Conservation (phyloP, 2,329 filamentous ascomycete species). For the Scedosporium boydii region DNA sequence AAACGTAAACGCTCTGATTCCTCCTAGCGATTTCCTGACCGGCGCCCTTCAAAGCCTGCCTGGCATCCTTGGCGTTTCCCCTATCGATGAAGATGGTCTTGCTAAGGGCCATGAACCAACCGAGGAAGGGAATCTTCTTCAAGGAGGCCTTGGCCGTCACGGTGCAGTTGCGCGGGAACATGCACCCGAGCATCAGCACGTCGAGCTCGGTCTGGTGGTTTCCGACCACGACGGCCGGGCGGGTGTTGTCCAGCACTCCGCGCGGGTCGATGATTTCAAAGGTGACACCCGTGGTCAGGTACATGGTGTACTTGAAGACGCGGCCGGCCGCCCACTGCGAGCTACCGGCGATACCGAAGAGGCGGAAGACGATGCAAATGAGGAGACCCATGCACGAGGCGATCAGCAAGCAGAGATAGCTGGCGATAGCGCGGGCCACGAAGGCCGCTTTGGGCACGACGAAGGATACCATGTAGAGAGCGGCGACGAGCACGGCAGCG, state of each 20-base stretch:
- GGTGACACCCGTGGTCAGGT: constrained; percentile 61
- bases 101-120: constrained; percentile 87
- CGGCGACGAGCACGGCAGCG: background rate
- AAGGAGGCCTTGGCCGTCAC: constrained; percentile 87
- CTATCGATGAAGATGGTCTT: constrained; percentile 95
- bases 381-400: constrained; percentile 65
- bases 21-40: constrained; percentile 66
- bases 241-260: constrained; percentile 49
- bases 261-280: constrained; percentile 65
- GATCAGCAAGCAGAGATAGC: constrained; percentile 52
- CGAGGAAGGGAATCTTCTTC: constrained; percentile 71
- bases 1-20: constrained; percentile 73
- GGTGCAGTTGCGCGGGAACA: constrained; percentile 87
- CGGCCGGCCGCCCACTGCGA: constrained; percentile 80
- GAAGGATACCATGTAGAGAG: constrained; percentile 47
- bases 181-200: constrained; percentile 76
- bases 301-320: constrained; percentile 73
- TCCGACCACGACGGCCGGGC: constrained; percentile 83
- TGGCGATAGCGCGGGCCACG: constrained; percentile 57
- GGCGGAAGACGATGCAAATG: constrained; percentile 60
- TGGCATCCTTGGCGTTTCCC: constrained; percentile 69
- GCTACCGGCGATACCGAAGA: constrained; percentile 62
- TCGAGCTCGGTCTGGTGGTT: constrained; percentile 98
- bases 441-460: constrained; percentile 53
- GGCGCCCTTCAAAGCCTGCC: constrained; percentile 77